Conservation (phyloP, 2,329 filamentous ascomycete genomes). For the Exophiala lecanii-corni region DNA sequence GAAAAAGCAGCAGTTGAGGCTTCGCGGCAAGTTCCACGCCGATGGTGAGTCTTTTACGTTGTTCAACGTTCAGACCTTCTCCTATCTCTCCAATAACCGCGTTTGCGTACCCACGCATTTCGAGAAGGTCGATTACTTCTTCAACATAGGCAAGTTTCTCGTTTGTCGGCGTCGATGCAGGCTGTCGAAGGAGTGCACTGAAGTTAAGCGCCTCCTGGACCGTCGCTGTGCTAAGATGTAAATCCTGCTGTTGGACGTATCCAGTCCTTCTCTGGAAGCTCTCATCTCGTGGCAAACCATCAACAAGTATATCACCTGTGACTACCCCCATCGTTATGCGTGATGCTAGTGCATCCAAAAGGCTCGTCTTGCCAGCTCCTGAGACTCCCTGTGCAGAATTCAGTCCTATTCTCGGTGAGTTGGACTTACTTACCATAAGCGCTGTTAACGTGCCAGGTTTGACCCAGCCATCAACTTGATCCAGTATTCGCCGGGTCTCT, state of each 20-base stretch:
- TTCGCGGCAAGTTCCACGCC: constrained; percentile 77
- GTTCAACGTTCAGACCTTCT: constrained; percentile 59
- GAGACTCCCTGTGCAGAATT: constrained; percentile 56
- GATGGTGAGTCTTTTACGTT: constrained; percentile 74
- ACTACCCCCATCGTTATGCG: constrained; percentile 84
- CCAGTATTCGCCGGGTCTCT: constrained; percentile 68
- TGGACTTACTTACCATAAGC: constrained; percentile 54
- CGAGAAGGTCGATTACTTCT: constrained; percentile 81
- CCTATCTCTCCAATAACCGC: constrained; percentile 85
- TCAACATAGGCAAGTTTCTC: constrained; percentile 90
- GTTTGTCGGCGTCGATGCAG: constrained; percentile 59
- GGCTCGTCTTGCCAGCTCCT: constrained; percentile 84
- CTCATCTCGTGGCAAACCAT: constrained; percentile 65
- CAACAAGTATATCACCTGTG: constrained; percentile 75
- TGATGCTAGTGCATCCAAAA: constrained; percentile 77
- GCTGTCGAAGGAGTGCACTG: constrained; percentile 78
- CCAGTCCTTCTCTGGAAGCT: constrained; percentile 88
- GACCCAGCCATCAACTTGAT: constrained; percentile 86
- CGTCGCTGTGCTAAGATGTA: constrained; percentile 76
- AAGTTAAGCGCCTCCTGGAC: constrained; percentile 85
- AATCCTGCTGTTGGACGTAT: constrained; percentile 86
- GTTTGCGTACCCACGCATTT: constrained; percentile 84
- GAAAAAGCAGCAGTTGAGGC: constrained; percentile 61
- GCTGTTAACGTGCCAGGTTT: constrained; percentile 89
- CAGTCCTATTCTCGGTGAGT: neutral